Evolutionary conservation across 345 rosid species (phyloP).

Genomic region (Brassica cretica): DNA sequence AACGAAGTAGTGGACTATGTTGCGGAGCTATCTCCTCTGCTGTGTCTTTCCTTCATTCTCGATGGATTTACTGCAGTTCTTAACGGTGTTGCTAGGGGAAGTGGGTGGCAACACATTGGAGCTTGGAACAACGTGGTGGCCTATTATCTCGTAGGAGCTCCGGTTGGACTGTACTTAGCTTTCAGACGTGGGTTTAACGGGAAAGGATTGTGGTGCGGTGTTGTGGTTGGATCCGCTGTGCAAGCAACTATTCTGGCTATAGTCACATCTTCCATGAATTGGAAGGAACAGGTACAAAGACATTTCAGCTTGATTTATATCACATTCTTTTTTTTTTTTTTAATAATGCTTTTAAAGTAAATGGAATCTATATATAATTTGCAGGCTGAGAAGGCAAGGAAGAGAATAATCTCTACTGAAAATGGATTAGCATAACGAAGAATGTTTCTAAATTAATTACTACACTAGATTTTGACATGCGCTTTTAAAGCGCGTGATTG

Average conservation of each 20-base stretch:
- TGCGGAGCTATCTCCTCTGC: slow-evolving; percentile 43
- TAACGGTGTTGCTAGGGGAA: slow-evolving; percentile 49
- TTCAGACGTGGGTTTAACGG: slow-evolving; percentile 31
- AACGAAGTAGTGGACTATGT: slow-evolving; percentile 35
- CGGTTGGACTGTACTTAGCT: slow-evolving; percentile 43
- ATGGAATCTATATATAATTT: background rate
- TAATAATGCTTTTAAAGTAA: background rate
- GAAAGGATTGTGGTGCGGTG: slow-evolving; percentile 48
- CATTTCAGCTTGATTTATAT: background rate
- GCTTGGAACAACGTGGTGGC: slow-evolving; percentile 48
- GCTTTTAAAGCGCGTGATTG: no score
- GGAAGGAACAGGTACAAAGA: slow-evolving; percentile 38
- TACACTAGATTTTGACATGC: no score
- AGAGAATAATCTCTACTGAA: background rate
- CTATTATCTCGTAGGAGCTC: slow-evolving; percentile 43
- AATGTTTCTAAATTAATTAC: background rate
- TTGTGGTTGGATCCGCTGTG: slow-evolving; percentile 40
- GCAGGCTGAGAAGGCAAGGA: slow-evolving; percentile 32
- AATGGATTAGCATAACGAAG: background rate
- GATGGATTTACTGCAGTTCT: slow-evolving; percentile 44
- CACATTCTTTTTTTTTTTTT: background rate
- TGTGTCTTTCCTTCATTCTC: slow-evolving; percentile 45
- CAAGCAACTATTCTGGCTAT: slow-evolving; percentile 35
- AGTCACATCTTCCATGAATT: slow-evolving; percentile 39
- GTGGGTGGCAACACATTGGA: slow-evolving; percentile 55